These are phyloP conservation scores for Vitis hybrid DNA, from an alignment of 177 flowering plant genomes.

Conservation along the genomic window DNA sequence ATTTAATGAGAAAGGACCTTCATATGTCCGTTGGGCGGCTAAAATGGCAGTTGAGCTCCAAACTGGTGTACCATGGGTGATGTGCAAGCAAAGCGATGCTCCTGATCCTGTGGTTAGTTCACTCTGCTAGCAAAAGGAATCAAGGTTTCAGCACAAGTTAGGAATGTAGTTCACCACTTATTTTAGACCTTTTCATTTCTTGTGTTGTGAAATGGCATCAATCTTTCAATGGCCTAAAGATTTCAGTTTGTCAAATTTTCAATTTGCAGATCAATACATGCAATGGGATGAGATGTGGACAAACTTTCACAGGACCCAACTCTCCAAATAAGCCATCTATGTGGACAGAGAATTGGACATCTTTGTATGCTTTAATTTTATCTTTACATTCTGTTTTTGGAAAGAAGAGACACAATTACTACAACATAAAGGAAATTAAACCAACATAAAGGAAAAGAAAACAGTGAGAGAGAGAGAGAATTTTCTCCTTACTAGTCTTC, in stretches of 20 bases:
- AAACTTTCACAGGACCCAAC: slow-evolving; percentile 89
- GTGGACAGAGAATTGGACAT: slow-evolving; percentile 98
- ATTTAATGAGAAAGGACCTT: slow-evolving; percentile 20
- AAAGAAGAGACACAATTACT: neutral
- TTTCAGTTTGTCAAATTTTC: neutral
- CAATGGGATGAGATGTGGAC: slow-evolving; percentile 87
- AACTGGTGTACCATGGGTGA: slow-evolving; percentile 54
- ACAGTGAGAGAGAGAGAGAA: neutral
- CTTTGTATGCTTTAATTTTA: slow-evolving; percentile 40
- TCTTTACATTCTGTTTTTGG: neutral
- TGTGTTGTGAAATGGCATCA: neutral
- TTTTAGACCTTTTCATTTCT: neutral
- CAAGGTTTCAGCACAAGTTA: neutral
- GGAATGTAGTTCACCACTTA: neutral
- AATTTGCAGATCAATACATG: slow-evolving; percentile 80
- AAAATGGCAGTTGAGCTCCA: slow-evolving; percentile 41
- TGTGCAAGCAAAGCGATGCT: slow-evolving; percentile 54
- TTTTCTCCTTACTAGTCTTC: no score
- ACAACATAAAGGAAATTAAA: neutral
- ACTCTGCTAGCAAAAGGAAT: neutral
- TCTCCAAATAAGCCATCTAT: slow-evolving; percentile 78
- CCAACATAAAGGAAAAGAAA: neutral
- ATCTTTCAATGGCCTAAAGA: neutral
- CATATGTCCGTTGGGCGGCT: slow-evolving; percentile 45
- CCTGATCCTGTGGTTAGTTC: slow-evolving; percentile 47